Evolutionary conservation across 306 rosid genomes (phyloP).

Genomic region (Begonia peltatifolia): DNA sequence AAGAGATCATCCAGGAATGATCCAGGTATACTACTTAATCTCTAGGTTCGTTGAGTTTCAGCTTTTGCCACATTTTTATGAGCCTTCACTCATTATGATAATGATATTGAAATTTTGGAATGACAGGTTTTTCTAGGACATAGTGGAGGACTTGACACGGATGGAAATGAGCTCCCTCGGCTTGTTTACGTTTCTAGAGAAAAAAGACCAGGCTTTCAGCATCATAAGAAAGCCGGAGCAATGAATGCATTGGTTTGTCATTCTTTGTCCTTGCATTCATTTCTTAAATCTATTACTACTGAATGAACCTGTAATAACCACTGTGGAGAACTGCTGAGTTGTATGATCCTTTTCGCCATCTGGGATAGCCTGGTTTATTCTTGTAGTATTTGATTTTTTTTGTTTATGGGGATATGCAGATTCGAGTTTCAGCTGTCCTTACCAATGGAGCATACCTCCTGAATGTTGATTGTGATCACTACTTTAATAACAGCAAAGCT

Average conservation of each 20-base stretch:
- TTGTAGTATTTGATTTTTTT: conserved; percentile 24
- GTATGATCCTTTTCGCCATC: no score
- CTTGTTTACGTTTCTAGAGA: conserved; percentile 98
- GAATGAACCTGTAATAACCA: no score
- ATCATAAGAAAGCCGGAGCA: conserved; percentile 99
- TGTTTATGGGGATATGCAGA: conserved; percentile 32
- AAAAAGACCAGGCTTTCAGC: conserved; percentile 98
- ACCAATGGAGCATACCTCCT: conserved; percentile 94
- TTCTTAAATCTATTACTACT: no score
- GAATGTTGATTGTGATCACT: conserved; percentile 98
- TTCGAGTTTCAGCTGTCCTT: conserved; percentile 95
- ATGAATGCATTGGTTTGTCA: conserved; percentile 97
- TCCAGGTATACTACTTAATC: conserved; percentile 45
- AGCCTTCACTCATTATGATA: not conserved
- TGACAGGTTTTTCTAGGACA: conserved; percentile 91
- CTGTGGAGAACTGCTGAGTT: no score
- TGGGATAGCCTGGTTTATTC: conserved; percentile 14
- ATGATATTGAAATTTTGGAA: conserved; percentile 8
- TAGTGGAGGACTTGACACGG: conserved; percentile 97
- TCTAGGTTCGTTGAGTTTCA: not conserved
- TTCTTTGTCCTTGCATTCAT: not conserved
- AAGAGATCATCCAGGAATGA: conserved; percentile 99
- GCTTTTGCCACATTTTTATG: conserved; percentile 2
- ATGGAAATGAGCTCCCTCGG: conserved; percentile 97
- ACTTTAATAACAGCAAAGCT: conserved; percentile 95